Evolutionary conservation across 2,329 filamentous ascomycete genomes (phyloP).

Genomic region (Sporothrix sp.): DNA sequence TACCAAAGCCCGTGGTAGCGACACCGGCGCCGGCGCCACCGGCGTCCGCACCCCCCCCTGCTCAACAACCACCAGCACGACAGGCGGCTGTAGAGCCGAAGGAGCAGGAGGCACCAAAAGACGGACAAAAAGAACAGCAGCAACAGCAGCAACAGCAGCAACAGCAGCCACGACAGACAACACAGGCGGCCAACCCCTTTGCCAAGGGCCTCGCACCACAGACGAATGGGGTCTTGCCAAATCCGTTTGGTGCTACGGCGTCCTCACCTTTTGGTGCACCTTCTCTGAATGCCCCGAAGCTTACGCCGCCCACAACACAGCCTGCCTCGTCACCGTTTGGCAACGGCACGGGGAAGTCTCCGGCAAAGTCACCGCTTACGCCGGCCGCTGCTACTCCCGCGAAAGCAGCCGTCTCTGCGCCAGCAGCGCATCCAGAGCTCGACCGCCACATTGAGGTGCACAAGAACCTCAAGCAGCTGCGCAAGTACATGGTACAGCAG

Average conservation of each 20-base stretch:
- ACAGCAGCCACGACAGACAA: neutral
- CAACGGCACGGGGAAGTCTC: neutral
- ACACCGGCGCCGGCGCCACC: slow-evolving; percentile 14
- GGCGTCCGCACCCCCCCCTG: slow-evolving; percentile 6
- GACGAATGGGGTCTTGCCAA: neutral
- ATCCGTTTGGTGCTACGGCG: neutral
- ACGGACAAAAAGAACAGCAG: neutral
- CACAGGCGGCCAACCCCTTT: neutral
- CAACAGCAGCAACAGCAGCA: neutral
- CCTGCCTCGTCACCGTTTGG: neutral
- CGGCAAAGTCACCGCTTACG: slow-evolving; percentile 1
- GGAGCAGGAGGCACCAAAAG: neutral
- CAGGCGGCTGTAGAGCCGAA: neutral
- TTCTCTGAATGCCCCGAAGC: neutral
- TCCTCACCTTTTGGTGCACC: neutral
- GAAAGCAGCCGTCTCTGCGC: neutral
- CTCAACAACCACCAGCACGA: neutral
- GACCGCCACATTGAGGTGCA: slow-evolving; percentile 52
- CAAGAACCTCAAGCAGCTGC: slow-evolving; percentile 52
- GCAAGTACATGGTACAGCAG: slow-evolving; percentile 37
- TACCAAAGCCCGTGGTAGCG: slow-evolving; percentile 18
- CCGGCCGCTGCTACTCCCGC: neutral
- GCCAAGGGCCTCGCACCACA: neutral
- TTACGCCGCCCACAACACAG: neutral
- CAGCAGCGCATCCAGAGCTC: slow-evolving; percentile 2